A percentile compares a stretch with the other conserved stretches of the same genome.
Conservation (phyloP, 495 filamentous ascomycete species). For the Daldinia vernicosa region DNA sequence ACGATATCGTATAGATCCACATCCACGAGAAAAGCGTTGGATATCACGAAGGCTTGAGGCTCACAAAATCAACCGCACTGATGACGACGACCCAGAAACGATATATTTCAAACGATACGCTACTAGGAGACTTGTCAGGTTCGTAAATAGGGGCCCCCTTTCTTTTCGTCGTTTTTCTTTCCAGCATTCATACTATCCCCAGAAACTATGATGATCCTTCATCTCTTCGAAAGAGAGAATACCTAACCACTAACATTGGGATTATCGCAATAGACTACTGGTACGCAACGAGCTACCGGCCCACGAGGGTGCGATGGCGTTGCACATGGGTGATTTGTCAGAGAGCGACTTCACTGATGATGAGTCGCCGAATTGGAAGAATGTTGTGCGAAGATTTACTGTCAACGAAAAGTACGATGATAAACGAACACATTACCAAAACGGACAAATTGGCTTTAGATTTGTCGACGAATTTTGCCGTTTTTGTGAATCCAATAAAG, state of each 20-base stretch:
- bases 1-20: neutral
- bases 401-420: neutral
- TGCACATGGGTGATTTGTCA: no score
- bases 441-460: neutral
- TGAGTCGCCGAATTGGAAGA: neutral
- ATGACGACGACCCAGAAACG: neutral
- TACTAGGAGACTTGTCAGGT: conserved; percentile 8
- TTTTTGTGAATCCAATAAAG: neutral
- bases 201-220: neutral
- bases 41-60: conserved; percentile 4
- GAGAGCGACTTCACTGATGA: conserved; percentile 10
- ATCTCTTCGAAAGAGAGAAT: neutral
- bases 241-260: neutral
- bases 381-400: neutral
- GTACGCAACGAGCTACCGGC: neutral
- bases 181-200: neutral
- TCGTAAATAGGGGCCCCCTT: neutral
- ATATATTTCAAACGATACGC: neutral
- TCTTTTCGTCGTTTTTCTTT: neutral
- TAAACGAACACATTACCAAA: neutral
- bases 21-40: conserved; percentile 16
- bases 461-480: neutral
- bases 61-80: neutral
- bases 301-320: neutral
- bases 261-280: neutral